phyloP scores from a whole-genome alignment of 441 rosid genomes.

The Gossypium davidsonii region DNA sequence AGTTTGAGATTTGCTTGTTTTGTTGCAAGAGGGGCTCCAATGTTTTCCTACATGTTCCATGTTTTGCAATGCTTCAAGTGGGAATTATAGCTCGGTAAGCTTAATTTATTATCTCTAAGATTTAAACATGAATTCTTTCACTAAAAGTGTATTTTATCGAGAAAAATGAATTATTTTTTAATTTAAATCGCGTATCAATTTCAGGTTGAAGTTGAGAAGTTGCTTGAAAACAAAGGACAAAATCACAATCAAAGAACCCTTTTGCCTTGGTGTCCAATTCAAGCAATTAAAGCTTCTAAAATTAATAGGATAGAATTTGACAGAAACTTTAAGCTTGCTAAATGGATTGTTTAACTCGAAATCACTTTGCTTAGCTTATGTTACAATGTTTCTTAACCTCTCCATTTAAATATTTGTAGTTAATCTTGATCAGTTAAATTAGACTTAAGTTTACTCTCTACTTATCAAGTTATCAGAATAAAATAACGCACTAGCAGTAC shows the following conservation, averaged over 20 bases:
- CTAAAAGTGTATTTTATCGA: too few relatives aligned
- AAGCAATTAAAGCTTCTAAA: conserved; percentile 24
- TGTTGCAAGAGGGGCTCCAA: not conserved
- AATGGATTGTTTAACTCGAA: not conserved
- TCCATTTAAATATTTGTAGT: too few relatives aligned
- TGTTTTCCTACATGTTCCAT: not conserved
- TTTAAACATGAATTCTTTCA: too few relatives aligned
- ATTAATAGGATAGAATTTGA: not conserved
- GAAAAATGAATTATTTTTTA: too few relatives aligned
- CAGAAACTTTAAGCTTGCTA: not conserved
- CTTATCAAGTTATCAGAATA: too few relatives aligned
- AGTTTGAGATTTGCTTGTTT: conserved; percentile 2
- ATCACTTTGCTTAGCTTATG: not conserved
- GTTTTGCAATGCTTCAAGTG: conserved; percentile 3
- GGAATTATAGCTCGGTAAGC: not conserved
- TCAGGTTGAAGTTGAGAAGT: conserved; percentile 10
- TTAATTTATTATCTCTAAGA: not conserved
- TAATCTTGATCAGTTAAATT: too few relatives aligned
- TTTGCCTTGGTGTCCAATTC: conserved; percentile 32
- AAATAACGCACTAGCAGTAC: too few relatives aligned
- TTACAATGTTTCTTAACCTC: too few relatives aligned
- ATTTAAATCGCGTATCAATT: not conserved
- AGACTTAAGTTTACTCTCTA: too few relatives aligned
- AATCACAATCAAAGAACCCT: conserved; percentile 14
- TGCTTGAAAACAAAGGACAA: conserved; percentile 19